phyloP scores from a whole-genome alignment of 805 yeast species.

The Starmera dryadoides region DNA sequence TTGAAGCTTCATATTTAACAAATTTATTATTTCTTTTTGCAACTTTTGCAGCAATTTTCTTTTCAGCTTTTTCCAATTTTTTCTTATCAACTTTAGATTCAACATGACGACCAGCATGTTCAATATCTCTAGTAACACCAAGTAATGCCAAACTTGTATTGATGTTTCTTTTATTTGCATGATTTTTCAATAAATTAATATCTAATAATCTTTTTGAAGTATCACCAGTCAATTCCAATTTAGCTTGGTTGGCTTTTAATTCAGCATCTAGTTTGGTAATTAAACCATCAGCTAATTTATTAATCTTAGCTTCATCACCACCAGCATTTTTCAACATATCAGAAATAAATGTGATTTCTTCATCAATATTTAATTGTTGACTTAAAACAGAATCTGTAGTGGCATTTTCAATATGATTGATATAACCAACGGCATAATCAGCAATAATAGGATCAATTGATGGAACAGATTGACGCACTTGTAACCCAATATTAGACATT shows the following conservation, averaged over 20 bases:
- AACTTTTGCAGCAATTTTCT: slow-evolving; percentile 93
- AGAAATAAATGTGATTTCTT: slow-evolving; percentile 63
- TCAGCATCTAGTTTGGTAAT: slow-evolving; percentile 43
- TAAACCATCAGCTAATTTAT: slow-evolving; percentile 37
- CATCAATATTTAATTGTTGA: slow-evolving; percentile 56
- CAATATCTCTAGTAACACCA: slow-evolving; percentile 78
- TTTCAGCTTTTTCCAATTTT: slow-evolving; percentile 95
- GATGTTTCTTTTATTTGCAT: slow-evolving; percentile 57
- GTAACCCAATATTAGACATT: slow-evolving; percentile 37
- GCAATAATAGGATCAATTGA: slow-evolving; percentile 77
- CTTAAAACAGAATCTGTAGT: slow-evolving; percentile 81
- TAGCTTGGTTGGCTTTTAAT: slow-evolving; percentile 61
- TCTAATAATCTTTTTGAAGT: slow-evolving; percentile 81
- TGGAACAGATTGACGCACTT: slow-evolving; percentile 82
- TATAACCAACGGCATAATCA: slow-evolving; percentile 89
- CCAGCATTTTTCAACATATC: slow-evolving; percentile 76
- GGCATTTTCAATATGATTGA: slow-evolving; percentile 68
- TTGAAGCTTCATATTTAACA: slow-evolving; percentile 91
- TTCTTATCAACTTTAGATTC: slow-evolving; percentile 94
- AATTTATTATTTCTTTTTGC: slow-evolving; percentile 80
- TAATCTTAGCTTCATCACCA: slow-evolving; percentile 54
- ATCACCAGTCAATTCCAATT: slow-evolving; percentile 73
- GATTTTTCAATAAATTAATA: slow-evolving; percentile 62
- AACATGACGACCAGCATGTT: slow-evolving; percentile 84
- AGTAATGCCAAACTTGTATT: slow-evolving; percentile 70